These are phyloP conservation scores for Tetrahymena borealis DNA, from an alignment of 73 alveolate genomes.

Conservation along the genomic window DNA sequence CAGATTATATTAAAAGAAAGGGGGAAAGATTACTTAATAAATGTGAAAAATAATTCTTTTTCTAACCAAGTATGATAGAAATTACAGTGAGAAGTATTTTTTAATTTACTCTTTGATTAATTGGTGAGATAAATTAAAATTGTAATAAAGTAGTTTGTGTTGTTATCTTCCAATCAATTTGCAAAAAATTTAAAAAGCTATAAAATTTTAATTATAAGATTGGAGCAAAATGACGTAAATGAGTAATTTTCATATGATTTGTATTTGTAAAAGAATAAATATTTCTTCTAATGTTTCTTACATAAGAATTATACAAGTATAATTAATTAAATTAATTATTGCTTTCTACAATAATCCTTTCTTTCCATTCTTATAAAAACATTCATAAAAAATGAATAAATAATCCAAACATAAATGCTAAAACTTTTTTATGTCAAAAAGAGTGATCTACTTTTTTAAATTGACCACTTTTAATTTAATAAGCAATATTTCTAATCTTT, in stretches of 20 bases:
- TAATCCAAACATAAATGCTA: too few relatives aligned
- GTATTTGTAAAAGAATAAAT: neutral
- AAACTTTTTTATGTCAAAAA: too few relatives aligned
- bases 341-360: too few relatives aligned
- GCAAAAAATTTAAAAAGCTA: neutral
- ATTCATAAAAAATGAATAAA: too few relatives aligned
- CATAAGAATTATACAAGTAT: too few relatives aligned
- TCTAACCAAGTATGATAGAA: neutral
- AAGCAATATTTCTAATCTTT: neutral
- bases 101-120: neutral
- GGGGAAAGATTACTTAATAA: neutral
- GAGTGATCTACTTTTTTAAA: neutral
- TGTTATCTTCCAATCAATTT: too few relatives aligned
- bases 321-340: too few relatives aligned
- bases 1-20: neutral
- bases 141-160: too few relatives aligned
- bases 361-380: too few relatives aligned
- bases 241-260: neutral
- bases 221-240: neutral
- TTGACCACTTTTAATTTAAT: neutral
- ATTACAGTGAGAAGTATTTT: neutral
- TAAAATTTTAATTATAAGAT: neutral
- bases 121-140: too few relatives aligned
- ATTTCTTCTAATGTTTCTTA: neutral
- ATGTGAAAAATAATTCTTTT: neutral